phyloP scores from a whole-genome alignment of 495 filamentous ascomycete species.

The Podospora pseudoanserina region DNA sequence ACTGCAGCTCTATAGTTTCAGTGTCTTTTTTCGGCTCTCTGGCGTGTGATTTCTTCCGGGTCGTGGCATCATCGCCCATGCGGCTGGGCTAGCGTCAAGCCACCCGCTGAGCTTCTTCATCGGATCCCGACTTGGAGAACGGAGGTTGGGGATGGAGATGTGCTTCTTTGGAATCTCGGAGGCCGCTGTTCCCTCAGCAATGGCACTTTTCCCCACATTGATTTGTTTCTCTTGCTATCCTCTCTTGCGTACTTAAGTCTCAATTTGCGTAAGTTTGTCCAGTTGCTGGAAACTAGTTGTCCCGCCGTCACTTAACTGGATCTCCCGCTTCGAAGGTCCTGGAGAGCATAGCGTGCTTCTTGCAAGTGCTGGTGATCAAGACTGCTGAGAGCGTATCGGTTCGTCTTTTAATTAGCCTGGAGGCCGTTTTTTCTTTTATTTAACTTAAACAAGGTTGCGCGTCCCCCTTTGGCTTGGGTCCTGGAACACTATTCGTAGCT shows the following conservation, averaged over 20 bases:
- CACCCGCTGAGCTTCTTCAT: neutral
- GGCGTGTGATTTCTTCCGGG: neutral
- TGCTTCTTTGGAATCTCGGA: slow-evolving; percentile 2
- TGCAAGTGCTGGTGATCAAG: neutral
- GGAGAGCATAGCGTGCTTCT: neutral
- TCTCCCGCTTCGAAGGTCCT: neutral
- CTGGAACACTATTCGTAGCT: neutral
- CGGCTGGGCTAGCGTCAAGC: slow-evolving; percentile 5
- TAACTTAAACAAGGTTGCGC: neutral
- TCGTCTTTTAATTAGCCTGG: slow-evolving; percentile 2
- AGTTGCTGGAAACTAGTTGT: neutral
- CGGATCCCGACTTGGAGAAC: slow-evolving; percentile 1
- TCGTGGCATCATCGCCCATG: neutral
- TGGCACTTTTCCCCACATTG: neutral
- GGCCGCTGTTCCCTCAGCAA: neutral
- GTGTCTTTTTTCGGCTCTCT: neutral
- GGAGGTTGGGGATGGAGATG: neutral
- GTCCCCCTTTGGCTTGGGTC: neutral
- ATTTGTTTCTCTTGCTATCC: neutral
- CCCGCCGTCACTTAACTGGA: neutral
- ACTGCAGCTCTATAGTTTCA: neutral
- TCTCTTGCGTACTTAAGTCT: neutral
- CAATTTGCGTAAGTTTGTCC: neutral
- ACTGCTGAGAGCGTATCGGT: neutral
- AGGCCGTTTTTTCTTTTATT: neutral